Base-by-base conservation (phyloP, 352 stramenopile species). In the Phytopythium aichiense region DNA sequence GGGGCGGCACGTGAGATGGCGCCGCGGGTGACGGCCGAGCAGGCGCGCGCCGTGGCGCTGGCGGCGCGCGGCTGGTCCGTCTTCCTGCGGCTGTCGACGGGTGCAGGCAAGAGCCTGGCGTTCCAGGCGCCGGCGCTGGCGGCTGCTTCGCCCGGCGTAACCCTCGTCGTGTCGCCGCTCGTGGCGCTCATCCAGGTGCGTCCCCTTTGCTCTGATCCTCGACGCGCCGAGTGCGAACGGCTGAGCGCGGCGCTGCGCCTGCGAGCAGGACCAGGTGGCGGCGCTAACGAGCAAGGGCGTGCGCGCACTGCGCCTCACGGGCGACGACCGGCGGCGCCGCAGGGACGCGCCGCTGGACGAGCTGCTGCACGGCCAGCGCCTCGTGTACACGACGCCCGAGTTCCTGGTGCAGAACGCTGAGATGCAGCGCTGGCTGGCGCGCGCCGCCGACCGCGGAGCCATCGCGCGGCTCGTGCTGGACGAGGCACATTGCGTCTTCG, bases 381-480 rank as follows among this genome's bases (percentile, higher is more conserved):
- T 94, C 16, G 67, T 94, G 40, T 94, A 94, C 69, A 89, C 84
- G 64, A 94, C 85, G 18, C 85, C 85, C 5, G 85, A 94, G 73
- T 91, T 89, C 56, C 60, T 94, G 12, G 68, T 84, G 31, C 71
- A 84, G 55, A 94, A 94, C 56, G 49, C 37, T 1, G 70, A 82
- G 64, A 91, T 89, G 76, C 67, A 43, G 20, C 40, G 48, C 18
- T 92, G 74, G 80, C 50, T 89, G 31, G 52, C 37, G 9, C 28
- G 55, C 30, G 65, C 79, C 13, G 58, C 40, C 9, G 60, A 65
- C 2, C 58, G 71, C 16, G 20, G 54, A 2, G 66, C 57, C 22
- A 58, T 94, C 23, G 74, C 48, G 16, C 78, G 83, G 15, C 63
- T 94, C 50, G 85, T 94, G 31, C 48, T 92, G 53, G 85, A 94